Base-by-base conservation (phyloP, 163 green algal genomes). In the Chlamydomonas reinhardtii region DNA sequence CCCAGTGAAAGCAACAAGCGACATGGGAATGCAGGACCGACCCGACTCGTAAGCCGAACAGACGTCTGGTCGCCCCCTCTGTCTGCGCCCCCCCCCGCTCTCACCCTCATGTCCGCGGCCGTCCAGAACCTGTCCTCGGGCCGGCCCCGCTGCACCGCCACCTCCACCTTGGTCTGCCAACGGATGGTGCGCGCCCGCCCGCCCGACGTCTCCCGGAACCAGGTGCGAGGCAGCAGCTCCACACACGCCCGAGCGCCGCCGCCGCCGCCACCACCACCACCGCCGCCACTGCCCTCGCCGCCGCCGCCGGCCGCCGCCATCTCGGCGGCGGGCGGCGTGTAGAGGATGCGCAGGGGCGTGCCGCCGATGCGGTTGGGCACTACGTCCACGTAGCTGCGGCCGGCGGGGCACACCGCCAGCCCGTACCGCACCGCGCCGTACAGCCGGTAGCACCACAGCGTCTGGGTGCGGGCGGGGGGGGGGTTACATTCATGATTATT, bases 81-180 rank as follows among this genome's bases (percentile, higher is more conserved):
- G n/a, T n/a, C n/a, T n/a, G n/a, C n/a, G n/a, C n/a, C n/a, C n/a
- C n/a, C n/a, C 48, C 48, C 14, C 6, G 11, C 48, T 20, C 48
- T 56, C 48, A 56, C 48, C 48, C 48, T 9, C 48, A 56, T 14
- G 48, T 56, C 48, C 6, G 14, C 12, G 12, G 48, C 6, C 6
- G 11, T 19, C 48, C 12, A 17, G 48, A 56, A 56, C 48, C 6
- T 1, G 48, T 56, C 48, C 48, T 56, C 48, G 6, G 48, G 48
- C 59, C 59, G 59, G 3, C 43, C 9, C 43, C 43, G 72, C 43
- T 65, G 72, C 72, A 77, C 24, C 43, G 72, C 72, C 72, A 77
- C 72, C 43, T 77, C 72, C 27, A 65, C 72, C 43, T 65, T 64
- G 43, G 25, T 16, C 72, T 77, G 72, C 72, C 72, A 77, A 14